phyloP scores from a whole-genome alignment of 768 basidiomycete species.

The Nidularia pulvinata region DNA sequence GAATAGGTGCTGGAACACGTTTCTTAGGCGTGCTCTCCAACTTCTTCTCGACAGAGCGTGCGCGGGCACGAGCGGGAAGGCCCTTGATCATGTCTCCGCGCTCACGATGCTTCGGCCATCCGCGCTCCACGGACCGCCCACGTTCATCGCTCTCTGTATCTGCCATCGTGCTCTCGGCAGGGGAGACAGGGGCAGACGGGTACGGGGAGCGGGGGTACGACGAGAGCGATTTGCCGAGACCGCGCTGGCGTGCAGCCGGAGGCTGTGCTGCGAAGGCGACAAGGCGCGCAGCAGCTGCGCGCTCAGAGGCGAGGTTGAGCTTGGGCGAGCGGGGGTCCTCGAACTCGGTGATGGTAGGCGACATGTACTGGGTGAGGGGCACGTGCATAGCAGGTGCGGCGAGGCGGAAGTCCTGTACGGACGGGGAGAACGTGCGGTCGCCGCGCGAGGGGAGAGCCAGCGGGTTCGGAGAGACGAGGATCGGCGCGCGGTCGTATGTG shows the following conservation, averaged over 20 bases:
- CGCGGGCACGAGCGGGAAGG: constrained; percentile 11
- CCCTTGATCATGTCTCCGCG: constrained; percentile 1
- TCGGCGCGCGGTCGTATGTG: constrained; percentile 66
- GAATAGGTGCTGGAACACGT: not conserved
- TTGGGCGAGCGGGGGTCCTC: constrained; percentile 41
- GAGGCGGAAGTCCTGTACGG: constrained; percentile 29
- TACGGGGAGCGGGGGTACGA: constrained; percentile 42
- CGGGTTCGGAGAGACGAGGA: constrained; percentile 56
- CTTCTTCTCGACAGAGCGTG: constrained; percentile 1
- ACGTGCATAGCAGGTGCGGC: constrained; percentile 25
- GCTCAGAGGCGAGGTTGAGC: constrained; percentile 13
- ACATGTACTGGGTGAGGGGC: constrained; percentile 4
- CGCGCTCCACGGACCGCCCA: not conserved
- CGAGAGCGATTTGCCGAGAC: constrained; percentile 23
- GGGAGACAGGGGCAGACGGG: constrained; percentile 28
- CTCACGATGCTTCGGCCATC: constrained; percentile 1
- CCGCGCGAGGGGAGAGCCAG: constrained; percentile 56
- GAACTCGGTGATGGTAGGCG: constrained; percentile 25
- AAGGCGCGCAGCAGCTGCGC: constrained; percentile 14
- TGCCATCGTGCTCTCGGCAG: constrained; percentile 3
- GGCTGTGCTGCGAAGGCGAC: constrained; percentile 15
- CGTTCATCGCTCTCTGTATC: constrained; percentile 8
- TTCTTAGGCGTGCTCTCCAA: constrained; percentile 9
- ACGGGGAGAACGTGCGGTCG: constrained; percentile 40
- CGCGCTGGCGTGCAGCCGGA: constrained; percentile 11